Evolutionary conservation across 805 yeast genomes (phyloP).

Genomic region (Yarrowia sp.): DNA sequence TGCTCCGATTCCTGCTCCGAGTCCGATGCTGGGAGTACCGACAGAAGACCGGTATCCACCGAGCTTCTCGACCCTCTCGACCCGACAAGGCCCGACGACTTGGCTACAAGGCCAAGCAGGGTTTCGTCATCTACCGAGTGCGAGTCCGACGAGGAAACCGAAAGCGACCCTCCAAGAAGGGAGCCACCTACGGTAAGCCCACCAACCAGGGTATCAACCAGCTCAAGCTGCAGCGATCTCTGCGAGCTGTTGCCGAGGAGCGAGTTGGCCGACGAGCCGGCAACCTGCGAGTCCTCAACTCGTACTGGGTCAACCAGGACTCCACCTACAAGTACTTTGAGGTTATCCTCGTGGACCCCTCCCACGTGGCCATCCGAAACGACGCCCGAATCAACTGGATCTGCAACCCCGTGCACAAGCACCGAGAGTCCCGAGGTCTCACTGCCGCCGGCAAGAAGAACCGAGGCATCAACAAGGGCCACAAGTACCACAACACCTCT

Average conservation of each 20-base stretch:
- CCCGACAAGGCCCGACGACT: slow-evolving; percentile 99
- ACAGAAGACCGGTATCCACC: slow-evolving; percentile 98
- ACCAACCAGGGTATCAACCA: slow-evolving; percentile 99
- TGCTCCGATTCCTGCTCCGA: slow-evolving; percentile 96
- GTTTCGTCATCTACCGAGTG: slow-evolving; percentile 97
- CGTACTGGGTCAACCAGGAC: slow-evolving; percentile 99
- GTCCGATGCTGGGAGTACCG: slow-evolving; percentile 99
- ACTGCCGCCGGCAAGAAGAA: slow-evolving; percentile 98
- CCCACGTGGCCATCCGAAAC: slow-evolving; percentile 98
- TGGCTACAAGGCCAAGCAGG: slow-evolving; percentile 99
- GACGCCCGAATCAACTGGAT: slow-evolving; percentile 99
- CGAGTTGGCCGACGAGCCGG: slow-evolving; percentile 99
- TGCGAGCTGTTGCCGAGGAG: slow-evolving; percentile 99
- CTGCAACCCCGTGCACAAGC: slow-evolving; percentile 99
- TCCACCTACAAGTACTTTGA: slow-evolving; percentile 99
- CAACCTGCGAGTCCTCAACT: slow-evolving; percentile 98
- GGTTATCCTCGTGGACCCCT: slow-evolving; percentile 96
- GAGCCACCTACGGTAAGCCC: slow-evolving; percentile 99
- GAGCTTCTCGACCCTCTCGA: slow-evolving; percentile 98
- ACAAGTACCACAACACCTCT: slow-evolving; percentile 96
- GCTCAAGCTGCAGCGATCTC: slow-evolving; percentile 98
- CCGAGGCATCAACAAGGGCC: slow-evolving; percentile 99
- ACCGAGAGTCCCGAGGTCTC: slow-evolving; percentile 99
- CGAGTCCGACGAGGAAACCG: slow-evolving; percentile 99
- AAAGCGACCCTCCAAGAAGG: slow-evolving; percentile 99